Conservation (phyloP, 768 basidiomycete genomes). For the Boletus fagicola region DNA sequence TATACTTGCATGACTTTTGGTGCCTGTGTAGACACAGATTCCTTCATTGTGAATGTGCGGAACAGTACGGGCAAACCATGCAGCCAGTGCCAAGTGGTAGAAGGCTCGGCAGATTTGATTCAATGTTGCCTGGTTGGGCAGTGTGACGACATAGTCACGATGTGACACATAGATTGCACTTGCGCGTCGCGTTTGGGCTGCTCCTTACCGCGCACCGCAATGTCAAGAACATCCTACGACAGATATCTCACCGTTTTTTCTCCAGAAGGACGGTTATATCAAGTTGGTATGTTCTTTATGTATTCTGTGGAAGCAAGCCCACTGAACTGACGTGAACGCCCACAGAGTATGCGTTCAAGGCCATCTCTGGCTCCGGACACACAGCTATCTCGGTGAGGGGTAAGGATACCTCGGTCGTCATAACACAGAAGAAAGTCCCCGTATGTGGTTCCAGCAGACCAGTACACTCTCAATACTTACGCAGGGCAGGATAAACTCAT, state of each 20-base stretch:
- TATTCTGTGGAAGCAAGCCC: background rate
- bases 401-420: slow-evolving; percentile 91
- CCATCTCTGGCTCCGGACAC: slow-evolving; percentile 95
- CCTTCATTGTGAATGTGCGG: slow-evolving; percentile 54
- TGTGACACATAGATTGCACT: slow-evolving; percentile 42
- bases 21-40: slow-evolving; percentile 72
- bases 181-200: slow-evolving; percentile 57
- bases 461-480: background rate
- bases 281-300: slow-evolving; percentile 75
- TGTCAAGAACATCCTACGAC: slow-evolving; percentile 96
- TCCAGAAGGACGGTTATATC: slow-evolving; percentile 94
- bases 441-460: slow-evolving; percentile 47
- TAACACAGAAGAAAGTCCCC: slow-evolving; percentile 98
- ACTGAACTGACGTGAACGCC: slow-evolving; percentile 10
- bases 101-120: background rate
- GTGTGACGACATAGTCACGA: slow-evolving; percentile 21
- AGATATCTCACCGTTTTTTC: slow-evolving; percentile 97
- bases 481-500: slow-evolving; percentile 86
- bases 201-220: slow-evolving; percentile 46
- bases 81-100: background rate
- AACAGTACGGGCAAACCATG: too few relatives aligned
- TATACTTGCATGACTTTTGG: slow-evolving; percentile 76
- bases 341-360: slow-evolving; percentile 98
- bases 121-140: background rate
- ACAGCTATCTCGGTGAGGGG: slow-evolving; percentile 92